Evolutionary conservation across 441 rosid genomes (phyloP).

Genomic region (Pelargonium myrrhifolium): DNA sequence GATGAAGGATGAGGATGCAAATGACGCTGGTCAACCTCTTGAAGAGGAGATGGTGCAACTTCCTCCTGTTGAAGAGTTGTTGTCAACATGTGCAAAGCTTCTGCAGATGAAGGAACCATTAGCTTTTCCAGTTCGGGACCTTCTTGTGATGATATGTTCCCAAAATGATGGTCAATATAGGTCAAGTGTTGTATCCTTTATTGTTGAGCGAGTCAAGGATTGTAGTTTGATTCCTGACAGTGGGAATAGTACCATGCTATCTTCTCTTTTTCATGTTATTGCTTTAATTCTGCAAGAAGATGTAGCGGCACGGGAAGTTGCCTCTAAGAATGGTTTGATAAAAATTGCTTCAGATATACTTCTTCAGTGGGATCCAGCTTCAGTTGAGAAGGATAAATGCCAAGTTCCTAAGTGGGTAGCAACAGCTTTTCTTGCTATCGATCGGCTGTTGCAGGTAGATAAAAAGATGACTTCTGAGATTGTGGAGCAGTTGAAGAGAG

Average conservation of each 20-base stretch:
- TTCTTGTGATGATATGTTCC: slow-evolving; percentile 77
- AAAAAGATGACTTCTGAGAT: slow-evolving; percentile 67
- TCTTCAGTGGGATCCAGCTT: slow-evolving; percentile 62
- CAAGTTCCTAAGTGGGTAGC: slow-evolving; percentile 93
- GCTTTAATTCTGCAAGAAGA: slow-evolving; percentile 94
- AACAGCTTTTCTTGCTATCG: slow-evolving; percentile 89
- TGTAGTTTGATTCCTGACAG: slow-evolving; percentile 45
- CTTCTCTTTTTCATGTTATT: slow-evolving; percentile 79
- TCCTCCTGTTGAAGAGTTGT: slow-evolving; percentile 85
- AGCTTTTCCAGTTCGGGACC: slow-evolving; percentile 88
- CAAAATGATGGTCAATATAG: slow-evolving; percentile 87
- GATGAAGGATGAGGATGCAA: slow-evolving; percentile 51
- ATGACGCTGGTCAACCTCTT: slow-evolving; percentile 38
- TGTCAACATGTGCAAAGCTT: slow-evolving; percentile 78
- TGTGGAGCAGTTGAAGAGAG: slow-evolving; percentile 64
- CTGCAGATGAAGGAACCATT: slow-evolving; percentile 85
- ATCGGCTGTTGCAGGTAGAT: slow-evolving; percentile 85
- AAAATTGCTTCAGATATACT: slow-evolving; percentile 69
- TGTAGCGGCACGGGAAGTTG: slow-evolving; percentile 69
- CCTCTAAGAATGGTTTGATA: slow-evolving; percentile 64
- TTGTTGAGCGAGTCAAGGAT: slow-evolving; percentile 67
- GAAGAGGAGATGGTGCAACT: slow-evolving; percentile 77
- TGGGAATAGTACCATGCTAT: slow-evolving; percentile 46
- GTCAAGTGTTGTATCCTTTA: slow-evolving; percentile 63
- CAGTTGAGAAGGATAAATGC: slow-evolving; percentile 37